phyloP scores from a whole-genome alignment of 2,329 filamentous ascomycete species.

The Botrytis squamosa region DNA sequence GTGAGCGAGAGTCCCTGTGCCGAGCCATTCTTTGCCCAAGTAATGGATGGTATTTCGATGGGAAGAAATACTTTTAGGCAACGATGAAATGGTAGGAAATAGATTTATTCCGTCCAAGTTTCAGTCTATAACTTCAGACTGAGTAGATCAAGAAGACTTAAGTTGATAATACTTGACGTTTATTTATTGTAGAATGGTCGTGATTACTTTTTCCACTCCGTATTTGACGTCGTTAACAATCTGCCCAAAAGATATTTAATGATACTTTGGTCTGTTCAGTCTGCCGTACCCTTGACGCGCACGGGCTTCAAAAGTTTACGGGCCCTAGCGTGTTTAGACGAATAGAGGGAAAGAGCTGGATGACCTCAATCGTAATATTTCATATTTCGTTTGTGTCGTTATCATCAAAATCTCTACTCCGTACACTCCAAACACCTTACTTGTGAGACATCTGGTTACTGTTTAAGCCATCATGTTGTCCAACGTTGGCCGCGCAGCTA shows the following conservation, averaged over 20 bases:
- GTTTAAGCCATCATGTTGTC: slow-evolving; percentile 36
- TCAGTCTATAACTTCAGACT: background rate
- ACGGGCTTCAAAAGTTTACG: background rate
- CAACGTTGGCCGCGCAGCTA: slow-evolving; percentile 37
- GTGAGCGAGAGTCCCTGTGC: slow-evolving; percentile 72
- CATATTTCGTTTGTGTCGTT: background rate
- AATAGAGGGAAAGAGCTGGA: background rate
- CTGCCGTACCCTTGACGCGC: background rate
- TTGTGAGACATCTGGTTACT: slow-evolving; percentile 2
- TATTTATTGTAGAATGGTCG: background rate
- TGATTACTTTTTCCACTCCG: background rate
- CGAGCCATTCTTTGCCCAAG: slow-evolving; percentile 53
- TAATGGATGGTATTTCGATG: slow-evolving; percentile 32
- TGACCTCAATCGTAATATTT: background rate
- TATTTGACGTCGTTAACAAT: background rate
- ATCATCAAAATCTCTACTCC: slow-evolving; percentile 11
- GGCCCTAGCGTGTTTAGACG: slow-evolving; percentile 12
- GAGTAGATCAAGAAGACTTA: background rate
- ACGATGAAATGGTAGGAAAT: slow-evolving; percentile 20
- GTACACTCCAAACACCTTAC: slow-evolving; percentile 15
- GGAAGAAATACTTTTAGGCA: slow-evolving; percentile 47
- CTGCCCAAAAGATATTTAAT: background rate
- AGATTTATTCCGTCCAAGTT: background rate
- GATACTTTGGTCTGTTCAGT: background rate
- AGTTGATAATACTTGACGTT: background rate